These are phyloP conservation scores for Stenocarpella maydis DNA, from an alignment of 2,329 filamentous ascomycete genomes.

Conservation along the genomic window DNA sequence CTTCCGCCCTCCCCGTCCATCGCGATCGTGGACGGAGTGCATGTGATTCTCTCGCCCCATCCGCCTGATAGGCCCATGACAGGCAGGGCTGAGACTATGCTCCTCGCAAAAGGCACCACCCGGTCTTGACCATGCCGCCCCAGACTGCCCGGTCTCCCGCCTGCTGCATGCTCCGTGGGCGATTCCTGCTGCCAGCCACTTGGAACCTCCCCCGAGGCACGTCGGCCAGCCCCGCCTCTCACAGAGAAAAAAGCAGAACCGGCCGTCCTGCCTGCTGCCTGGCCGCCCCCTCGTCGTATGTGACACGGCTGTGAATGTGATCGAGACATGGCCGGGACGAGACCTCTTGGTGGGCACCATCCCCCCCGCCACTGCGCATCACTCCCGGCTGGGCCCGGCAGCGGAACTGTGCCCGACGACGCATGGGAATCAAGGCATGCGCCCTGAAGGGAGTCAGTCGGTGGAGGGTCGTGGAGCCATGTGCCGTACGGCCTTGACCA, in stretches of 20 bases:
- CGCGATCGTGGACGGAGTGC: too few relatives aligned
- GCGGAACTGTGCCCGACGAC: constrained; percentile 2
- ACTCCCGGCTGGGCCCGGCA: not conserved
- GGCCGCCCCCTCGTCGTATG: too few relatives aligned
- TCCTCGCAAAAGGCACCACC: not conserved
- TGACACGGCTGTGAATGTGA: not conserved
- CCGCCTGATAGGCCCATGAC: not conserved
- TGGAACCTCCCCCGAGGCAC: constrained; percentile 7
- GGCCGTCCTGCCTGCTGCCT: not conserved
- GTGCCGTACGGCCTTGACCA: not conserved
- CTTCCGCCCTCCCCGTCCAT: too few relatives aligned
- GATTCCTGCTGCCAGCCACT: constrained; percentile 13
- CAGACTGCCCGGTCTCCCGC: not conserved
- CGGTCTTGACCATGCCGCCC: not conserved
- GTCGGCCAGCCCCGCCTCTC: constrained; percentile 2
- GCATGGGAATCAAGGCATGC: too few relatives aligned
- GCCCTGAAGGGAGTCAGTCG: too few relatives aligned
- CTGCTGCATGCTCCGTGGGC: not conserved
- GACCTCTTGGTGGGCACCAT: not conserved
- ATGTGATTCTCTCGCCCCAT: not conserved
- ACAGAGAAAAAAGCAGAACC: not conserved
- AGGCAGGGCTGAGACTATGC: not conserved
- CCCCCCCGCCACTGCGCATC: not conserved
- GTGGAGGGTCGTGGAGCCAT: constrained; percentile 8
- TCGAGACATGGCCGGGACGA: constrained; percentile 12